phyloP scores from a whole-genome alignment of 1,284 basidiomycete species.

The Phellinidium pouzarii region DNA sequence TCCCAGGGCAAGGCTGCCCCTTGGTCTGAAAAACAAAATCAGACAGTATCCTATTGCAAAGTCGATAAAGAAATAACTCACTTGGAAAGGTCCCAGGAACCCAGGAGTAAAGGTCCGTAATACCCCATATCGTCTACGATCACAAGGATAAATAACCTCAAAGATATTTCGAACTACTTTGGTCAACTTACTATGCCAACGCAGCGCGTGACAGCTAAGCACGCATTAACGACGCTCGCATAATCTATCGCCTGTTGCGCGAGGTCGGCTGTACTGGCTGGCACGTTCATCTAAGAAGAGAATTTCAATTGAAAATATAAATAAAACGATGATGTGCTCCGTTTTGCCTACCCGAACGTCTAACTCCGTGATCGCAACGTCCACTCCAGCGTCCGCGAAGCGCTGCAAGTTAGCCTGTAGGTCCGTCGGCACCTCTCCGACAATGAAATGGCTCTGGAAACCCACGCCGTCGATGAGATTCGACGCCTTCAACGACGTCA shows the following conservation, averaged over 20 bases:
- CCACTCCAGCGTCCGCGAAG: slow-evolving; percentile 47
- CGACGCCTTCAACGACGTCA: slow-evolving; percentile 37
- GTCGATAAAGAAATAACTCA: slow-evolving; percentile 23
- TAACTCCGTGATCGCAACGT: slow-evolving; percentile 54
- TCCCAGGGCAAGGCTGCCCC: slow-evolving; percentile 23
- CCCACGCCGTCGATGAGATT: slow-evolving; percentile 51
- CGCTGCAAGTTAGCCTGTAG: slow-evolving; percentile 39
- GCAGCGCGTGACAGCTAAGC: slow-evolving; percentile 42
- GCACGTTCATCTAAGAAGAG: slow-evolving; percentile 38
- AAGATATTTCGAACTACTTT: neutral
- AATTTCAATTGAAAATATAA: neutral
- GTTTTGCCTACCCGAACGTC: slow-evolving; percentile 43
- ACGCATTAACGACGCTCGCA: slow-evolving; percentile 44
- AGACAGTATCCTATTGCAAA: no score
- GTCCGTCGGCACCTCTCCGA: slow-evolving; percentile 40
- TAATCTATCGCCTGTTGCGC: slow-evolving; percentile 52
- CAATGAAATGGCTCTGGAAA: slow-evolving; percentile 41
- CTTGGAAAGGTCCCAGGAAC: slow-evolving; percentile 43
- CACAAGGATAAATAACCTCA: neutral
- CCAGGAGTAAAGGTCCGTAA: slow-evolving; percentile 39
- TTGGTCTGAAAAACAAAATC: slow-evolving; percentile 11
- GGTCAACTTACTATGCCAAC: slow-evolving; percentile 53
- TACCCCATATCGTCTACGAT: slow-evolving; percentile 16
- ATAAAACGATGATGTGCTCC: neutral
- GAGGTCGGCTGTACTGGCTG: slow-evolving; percentile 39